A percentile compares a stretch with the other conserved stretches of the same genome.
Conservation (phyloP, 1,284 basidiomycete species). For the Moesziomyces sp. region DNA sequence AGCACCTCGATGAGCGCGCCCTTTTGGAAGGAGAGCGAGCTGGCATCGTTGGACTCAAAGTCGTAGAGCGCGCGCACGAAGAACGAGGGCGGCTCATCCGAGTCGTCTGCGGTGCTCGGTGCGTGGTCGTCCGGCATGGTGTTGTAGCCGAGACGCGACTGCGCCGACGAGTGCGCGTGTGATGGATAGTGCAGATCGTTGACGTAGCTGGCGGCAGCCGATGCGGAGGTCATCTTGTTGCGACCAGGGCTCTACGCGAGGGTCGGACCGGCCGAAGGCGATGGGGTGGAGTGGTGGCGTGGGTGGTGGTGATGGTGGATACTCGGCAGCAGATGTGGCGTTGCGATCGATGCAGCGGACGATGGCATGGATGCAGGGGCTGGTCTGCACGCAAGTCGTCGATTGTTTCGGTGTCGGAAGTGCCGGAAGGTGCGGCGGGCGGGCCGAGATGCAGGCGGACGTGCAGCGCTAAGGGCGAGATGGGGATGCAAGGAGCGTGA, state of each 20-base stretch:
- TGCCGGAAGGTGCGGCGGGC: too few relatives aligned
- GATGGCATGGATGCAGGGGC: background rate
- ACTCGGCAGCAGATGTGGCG: background rate
- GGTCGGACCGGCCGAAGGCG: background rate
- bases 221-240: background rate
- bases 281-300: background rate
- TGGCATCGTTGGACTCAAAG: conserved; percentile 79
- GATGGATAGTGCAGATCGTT: background rate
- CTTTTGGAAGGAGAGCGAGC: conserved; percentile 85
- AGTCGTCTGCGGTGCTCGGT: conserved; percentile 23
- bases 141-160: background rate
- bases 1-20: conserved; percentile 94
- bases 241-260: background rate
- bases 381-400: background rate
- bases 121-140: conserved; percentile 7
- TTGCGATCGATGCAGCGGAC: background rate
- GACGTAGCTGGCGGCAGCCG: background rate
- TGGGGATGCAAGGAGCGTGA: background rate
- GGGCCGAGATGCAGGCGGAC: too few relatives aligned
- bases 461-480: too few relatives aligned
- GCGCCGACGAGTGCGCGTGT: background rate
- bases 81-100: conserved; percentile 69
- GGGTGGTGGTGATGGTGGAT: background rate
- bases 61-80: conserved; percentile 93
- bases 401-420: too few relatives aligned